These are phyloP conservation scores for Ophiostoma piceae DNA, from an alignment of 2,329 filamentous ascomycete genomes.

Conservation along the genomic window DNA sequence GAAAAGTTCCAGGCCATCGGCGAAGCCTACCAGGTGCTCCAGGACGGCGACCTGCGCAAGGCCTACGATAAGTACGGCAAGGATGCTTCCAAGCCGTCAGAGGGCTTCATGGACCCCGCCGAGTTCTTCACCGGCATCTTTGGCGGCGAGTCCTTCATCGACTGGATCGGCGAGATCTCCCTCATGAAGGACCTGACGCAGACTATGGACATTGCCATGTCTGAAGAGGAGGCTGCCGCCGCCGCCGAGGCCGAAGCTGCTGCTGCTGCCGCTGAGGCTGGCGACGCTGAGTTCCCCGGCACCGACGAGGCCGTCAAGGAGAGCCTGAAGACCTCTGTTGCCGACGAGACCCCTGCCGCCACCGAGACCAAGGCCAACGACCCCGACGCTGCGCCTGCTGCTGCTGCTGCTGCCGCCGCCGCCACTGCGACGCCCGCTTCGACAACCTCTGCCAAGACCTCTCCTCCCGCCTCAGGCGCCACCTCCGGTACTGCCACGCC, in stretches of 20 bases:
- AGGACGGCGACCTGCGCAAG: slow-evolving; percentile 77
- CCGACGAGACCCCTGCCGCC: slow-evolving; percentile 29
- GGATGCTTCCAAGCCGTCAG: slow-evolving; percentile 82
- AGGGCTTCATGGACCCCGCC: slow-evolving; percentile 89
- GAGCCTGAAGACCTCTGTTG: slow-evolving; percentile 43
- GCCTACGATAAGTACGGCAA: slow-evolving; percentile 98
- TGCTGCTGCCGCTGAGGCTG: not conserved
- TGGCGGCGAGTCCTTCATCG: slow-evolving; percentile 88
- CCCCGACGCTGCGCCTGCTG: not conserved
- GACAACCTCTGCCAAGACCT: slow-evolving; percentile 26
- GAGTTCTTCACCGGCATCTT: slow-evolving; percentile 99
- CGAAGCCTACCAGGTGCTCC: slow-evolving; percentile 73
- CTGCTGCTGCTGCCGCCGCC: not conserved
- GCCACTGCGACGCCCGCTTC: not conserved
- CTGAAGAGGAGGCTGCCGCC: slow-evolving; percentile 54
- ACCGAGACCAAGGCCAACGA: slow-evolving; percentile 15
- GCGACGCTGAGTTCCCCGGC: slow-evolving; percentile 50
- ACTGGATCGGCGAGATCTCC: slow-evolving; percentile 97
- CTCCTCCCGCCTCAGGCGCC: slow-evolving; percentile 30
- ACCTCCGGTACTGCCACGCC: slow-evolving; percentile 39
- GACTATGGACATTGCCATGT: slow-evolving; percentile 96
- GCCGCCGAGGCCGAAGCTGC: slow-evolving; percentile 34
- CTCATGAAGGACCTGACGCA: slow-evolving; percentile 98
- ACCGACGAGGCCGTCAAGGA: slow-evolving; percentile 49
- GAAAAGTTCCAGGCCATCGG: slow-evolving; percentile 87